Evolutionary conservation across 73 alveolate species (phyloP).

Genomic region (Paramecium sonneborni): DNA sequence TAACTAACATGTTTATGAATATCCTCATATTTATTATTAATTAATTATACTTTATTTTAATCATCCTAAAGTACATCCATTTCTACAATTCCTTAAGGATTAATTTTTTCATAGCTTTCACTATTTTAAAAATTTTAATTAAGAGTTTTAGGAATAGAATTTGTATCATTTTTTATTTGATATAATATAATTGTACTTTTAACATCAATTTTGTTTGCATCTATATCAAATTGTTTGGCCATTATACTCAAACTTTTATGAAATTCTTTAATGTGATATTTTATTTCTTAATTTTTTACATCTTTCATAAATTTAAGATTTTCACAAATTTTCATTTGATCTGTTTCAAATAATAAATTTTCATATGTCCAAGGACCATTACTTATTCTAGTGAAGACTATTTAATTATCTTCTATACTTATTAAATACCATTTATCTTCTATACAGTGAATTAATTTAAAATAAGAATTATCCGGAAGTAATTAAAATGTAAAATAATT

Average conservation of each 20-base stretch:
- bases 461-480: constrained; percentile 13
- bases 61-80: background rate
- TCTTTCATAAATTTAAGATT: constrained; percentile 18
- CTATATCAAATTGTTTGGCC: constrained; percentile 33
- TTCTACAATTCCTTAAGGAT: background rate
- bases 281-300: background rate
- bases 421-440: constrained; percentile 37
- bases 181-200: background rate
- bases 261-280: background rate
- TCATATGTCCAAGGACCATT: constrained; percentile 51
- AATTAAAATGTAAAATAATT: constrained; percentile 28
- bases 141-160: background rate
- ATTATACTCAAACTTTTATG: background rate
- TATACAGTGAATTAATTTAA: background rate
- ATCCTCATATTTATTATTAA: background rate
- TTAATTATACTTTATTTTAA: background rate
- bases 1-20: background rate
- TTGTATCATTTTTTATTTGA: background rate
- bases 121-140: background rate
- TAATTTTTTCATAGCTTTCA: background rate
- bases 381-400: constrained; percentile 3
- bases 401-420: constrained; percentile 1
- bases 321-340: background rate
- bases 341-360: background rate
- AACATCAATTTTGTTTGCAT: background rate